Evolutionary conservation across 352 stramenopile species (phyloP), one percentile per base, ranked within the genome.

Genomic region (Peronosclerospora sorghi): DNA sequence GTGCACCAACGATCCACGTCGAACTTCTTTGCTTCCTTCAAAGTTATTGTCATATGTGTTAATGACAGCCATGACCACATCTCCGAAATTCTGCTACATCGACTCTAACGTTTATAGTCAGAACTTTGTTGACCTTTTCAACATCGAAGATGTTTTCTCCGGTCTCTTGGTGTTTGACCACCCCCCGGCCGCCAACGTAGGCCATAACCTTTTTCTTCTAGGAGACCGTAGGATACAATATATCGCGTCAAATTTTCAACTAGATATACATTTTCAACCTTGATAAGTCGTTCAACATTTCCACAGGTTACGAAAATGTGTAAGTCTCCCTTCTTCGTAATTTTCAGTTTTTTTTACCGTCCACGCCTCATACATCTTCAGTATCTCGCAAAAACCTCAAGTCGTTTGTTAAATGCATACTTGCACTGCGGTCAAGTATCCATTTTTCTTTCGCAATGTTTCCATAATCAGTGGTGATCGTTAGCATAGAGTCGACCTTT

Each of bases 371-470:
- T 15, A n/a, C 9, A 15, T 15, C 9, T n/a, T 15, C 28, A n/a
- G 9, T 3, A 2, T 34, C 9, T 9, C 4, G 13, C 28, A 34
- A 38, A 4, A 38, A 19, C 14, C 13, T 46, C 15, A 9, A 36
- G 26, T 36, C 45, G 12, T 41, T 53, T 8, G 42, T 23, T n/a
- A 52, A 15, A n/a, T 52, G 45, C 4, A 28, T 19, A 28, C 36
- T 46, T 2, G 37, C 37, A 5, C 36, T 37, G 23, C 36, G 41
- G 30, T 36, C 45, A 2, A 53, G 28, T 10, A 51, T 46, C 36
- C 30, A 41, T 8, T 14, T 24, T 14, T 19, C 32, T 4, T 10
- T 14, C n/a, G 10, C 4, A 19, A 4, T 38, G n/a, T 13, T 19
- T n/a, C 17, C n/a, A n/a, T n/a, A n/a, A n/a, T n/a, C n/a, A 1